These are phyloP conservation scores for Globomyces pollinis-pini DNA, from an alignment of 192 early-diverging fungal genomes.

Conservation along the genomic window DNA sequence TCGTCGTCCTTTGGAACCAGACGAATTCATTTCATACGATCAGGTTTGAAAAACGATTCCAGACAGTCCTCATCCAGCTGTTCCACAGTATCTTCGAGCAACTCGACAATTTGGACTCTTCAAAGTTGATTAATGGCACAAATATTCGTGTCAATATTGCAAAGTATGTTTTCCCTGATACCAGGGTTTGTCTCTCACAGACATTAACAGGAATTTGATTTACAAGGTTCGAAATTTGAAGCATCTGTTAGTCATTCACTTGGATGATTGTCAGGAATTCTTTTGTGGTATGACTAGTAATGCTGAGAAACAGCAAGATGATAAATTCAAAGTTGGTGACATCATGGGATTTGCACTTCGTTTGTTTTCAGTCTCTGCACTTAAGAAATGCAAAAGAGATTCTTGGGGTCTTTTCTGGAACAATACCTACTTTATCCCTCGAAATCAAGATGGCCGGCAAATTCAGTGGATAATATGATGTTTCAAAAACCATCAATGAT, in stretches of 20 bases:
- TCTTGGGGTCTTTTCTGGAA: not conserved
- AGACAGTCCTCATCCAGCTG: not conserved
- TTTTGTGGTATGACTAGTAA: not conserved
- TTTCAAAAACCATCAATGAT: not conserved
- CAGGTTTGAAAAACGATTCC: not conserved
- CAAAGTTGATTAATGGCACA: not conserved
- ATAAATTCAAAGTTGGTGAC: not conserved
- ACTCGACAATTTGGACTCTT: not conserved
- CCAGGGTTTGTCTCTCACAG: not conserved
- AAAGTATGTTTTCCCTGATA: not conserved
- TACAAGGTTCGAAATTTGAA: not conserved
- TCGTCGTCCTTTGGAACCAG: not conserved
- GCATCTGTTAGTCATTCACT: not conserved
- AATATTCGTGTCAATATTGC: not conserved
- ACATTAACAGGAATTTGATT: not conserved
- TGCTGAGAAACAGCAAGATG: not conserved
- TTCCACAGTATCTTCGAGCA: not conserved
- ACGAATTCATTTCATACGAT: not conserved
- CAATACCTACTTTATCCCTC: not conserved
- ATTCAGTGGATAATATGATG: not conserved
- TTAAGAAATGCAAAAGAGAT: not conserved
- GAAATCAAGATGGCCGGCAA: not conserved
- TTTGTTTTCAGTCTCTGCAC: not conserved
- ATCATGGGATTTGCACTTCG: not conserved
- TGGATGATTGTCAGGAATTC: not conserved